These are phyloP conservation scores for Phytophthora sp. DNA, from an alignment of 352 stramenopile genomes.

Conservation along the genomic window DNA sequence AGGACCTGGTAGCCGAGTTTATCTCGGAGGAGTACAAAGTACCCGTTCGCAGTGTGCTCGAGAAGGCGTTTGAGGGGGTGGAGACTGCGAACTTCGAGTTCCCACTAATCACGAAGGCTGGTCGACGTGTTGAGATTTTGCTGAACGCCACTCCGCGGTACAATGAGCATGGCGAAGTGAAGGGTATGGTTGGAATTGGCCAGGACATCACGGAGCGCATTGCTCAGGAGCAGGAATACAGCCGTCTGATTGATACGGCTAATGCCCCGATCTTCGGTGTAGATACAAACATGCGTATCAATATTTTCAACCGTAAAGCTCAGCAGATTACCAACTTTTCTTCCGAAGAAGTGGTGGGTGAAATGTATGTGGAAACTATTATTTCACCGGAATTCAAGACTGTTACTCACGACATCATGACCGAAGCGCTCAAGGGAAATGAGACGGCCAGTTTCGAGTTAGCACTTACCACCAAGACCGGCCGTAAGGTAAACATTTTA, in stretches of 20 bases:
- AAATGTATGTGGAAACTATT: conserved; percentile 17
- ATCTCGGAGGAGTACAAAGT: conserved; percentile 54
- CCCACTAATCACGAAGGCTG: background rate
- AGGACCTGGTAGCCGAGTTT: conserved; percentile 53
- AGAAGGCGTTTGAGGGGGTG: conserved; percentile 47
- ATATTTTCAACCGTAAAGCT: conserved; percentile 91
- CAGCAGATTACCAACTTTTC: conserved; percentile 41
- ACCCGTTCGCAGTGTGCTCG: conserved; percentile 38
- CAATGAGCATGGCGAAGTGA: conserved; percentile 29
- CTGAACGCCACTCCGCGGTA: background rate
- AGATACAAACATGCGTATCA: conserved; percentile 65
- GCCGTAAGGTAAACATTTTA: conserved; percentile 41
- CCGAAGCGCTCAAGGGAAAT: conserved; percentile 40
- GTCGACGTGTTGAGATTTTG: background rate
- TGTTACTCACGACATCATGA: conserved; percentile 11
- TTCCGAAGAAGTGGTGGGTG: conserved; percentile 31
- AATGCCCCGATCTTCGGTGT: conserved; percentile 68
- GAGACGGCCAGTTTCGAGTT: conserved; percentile 48
- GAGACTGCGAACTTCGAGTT: conserved; percentile 50
- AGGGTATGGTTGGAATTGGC: conserved; percentile 49
- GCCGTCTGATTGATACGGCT: conserved; percentile 80
- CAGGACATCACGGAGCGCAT: conserved; percentile 65
- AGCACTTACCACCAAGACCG: conserved; percentile 46
- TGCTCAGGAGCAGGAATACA: conserved; percentile 76
- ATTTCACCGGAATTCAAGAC: conserved; percentile 14